phyloP scores from a whole-genome alignment of 1,284 basidiomycete genomes.

The Leccinum idahoense region DNA sequence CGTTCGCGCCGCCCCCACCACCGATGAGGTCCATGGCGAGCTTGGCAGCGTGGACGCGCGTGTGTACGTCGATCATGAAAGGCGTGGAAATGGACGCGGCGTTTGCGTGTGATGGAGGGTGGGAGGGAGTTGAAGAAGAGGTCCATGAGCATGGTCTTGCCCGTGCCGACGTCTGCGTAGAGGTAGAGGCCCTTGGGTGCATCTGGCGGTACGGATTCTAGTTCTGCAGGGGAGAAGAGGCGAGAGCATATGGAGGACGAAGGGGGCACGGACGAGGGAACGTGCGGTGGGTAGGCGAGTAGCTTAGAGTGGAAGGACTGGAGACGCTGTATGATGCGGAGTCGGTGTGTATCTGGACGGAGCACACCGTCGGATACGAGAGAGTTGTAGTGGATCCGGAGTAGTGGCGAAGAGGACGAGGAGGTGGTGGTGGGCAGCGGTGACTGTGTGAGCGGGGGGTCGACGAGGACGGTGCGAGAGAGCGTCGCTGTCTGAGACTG shows the following conservation, averaged over 20 bases:
- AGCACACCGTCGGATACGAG: constrained; percentile 72
- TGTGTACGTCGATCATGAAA: constrained; percentile 99
- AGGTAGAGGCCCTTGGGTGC: constrained; percentile 90
- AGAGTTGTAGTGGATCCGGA: constrained; percentile 58
- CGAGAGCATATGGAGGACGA: constrained; percentile 42
- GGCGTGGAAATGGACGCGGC: constrained; percentile 92
- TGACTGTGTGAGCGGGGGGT: neutral
- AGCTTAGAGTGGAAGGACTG: constrained; percentile 79
- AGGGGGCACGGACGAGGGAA: constrained; percentile 28
- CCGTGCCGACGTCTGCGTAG: constrained; percentile 96
- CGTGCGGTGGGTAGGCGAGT: constrained; percentile 62
- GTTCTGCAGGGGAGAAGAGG: constrained; percentile 49
- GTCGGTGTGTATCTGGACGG: constrained; percentile 79
- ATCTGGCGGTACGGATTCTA: constrained; percentile 42
- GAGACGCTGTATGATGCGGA: constrained; percentile 76
- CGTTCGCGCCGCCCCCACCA: constrained; percentile 23
- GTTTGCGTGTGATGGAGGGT: constrained; percentile 66
- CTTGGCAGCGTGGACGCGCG: constrained; percentile 82
- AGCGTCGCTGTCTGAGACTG: neutral
- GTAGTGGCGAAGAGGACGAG: constrained; percentile 41
- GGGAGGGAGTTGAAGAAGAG: constrained; percentile 92
- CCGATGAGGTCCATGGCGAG: constrained; percentile 51
- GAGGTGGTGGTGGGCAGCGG: neutral
- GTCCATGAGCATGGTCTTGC: constrained; percentile 99
- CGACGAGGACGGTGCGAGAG: neutral